Conservation (phyloP, 108 stramenopile species). For the Asterionellopsis glacialis region DNA sequence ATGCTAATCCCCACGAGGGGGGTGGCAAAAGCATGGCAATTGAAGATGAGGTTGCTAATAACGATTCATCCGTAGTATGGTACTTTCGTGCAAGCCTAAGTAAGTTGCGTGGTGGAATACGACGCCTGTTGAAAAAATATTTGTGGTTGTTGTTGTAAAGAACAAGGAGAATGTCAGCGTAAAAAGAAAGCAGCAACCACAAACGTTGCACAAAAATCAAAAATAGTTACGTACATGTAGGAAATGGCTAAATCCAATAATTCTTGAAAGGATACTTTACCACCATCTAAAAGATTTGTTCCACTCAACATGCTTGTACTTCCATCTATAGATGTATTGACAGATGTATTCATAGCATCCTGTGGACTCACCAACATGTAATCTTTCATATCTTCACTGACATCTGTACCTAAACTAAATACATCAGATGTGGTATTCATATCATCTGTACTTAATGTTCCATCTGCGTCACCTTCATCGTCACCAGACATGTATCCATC, state of each 20-base stretch:
- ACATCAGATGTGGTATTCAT: neutral
- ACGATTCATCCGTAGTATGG: slow-evolving; percentile 19
- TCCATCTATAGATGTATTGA: slow-evolving; percentile 2
- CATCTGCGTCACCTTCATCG: slow-evolving; percentile 43
- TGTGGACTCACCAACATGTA: slow-evolving; percentile 5
- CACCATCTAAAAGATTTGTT: slow-evolving; percentile 6
- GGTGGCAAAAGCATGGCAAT: slow-evolving; percentile 58
- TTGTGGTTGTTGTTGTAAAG: no score
- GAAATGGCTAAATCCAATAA: slow-evolving; percentile 67
- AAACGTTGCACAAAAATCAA: neutral
- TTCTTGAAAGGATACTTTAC: slow-evolving; percentile 75
- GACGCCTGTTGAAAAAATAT: slow-evolving; percentile 34
- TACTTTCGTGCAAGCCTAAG: slow-evolving; percentile 54
- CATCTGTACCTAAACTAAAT: slow-evolving; percentile 12
- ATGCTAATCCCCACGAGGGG: slow-evolving; percentile 46
- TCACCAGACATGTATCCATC: slow-evolving; percentile 46
- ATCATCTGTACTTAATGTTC: neutral
- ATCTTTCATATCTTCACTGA: slow-evolving; percentile 22
- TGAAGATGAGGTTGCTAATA: slow-evolving; percentile 24
- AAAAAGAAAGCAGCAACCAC: no score
- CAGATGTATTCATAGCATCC: no score
- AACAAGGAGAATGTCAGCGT: no score
- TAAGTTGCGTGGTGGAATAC: slow-evolving; percentile 68
- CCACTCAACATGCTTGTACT: slow-evolving; percentile 4
- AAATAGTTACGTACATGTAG: slow-evolving; percentile 47